phyloP scores from a whole-genome alignment of 768 basidiomycete species.

The Tulasnella sp. region DNA sequence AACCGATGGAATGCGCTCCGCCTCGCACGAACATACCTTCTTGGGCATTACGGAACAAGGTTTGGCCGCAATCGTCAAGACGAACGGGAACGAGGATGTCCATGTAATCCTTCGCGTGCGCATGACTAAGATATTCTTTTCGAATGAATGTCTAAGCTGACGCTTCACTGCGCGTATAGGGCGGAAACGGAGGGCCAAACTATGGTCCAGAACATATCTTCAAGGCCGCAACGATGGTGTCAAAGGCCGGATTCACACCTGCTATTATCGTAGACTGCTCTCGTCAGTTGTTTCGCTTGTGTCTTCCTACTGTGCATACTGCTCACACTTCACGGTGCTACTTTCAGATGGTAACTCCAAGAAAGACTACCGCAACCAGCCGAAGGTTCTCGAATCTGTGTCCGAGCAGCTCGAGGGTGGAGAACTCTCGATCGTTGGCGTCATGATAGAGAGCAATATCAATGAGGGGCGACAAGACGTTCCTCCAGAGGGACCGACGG shows the following conservation, averaged over 20 bases:
- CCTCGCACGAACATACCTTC: constrained; percentile 89
- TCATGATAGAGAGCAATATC: constrained; percentile 96
- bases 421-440: constrained; percentile 66
- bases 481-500: constrained; percentile 51
- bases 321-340: background rate
- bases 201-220: constrained; percentile 65
- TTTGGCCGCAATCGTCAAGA: constrained; percentile 89
- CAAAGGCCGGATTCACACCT: constrained; percentile 47
- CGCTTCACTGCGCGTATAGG: constrained; percentile 25
- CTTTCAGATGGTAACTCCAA: constrained; percentile 83
- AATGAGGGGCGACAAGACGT: constrained; percentile 87
- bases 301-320: background rate
- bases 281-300: constrained; percentile 37
- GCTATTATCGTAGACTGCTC: constrained; percentile 84
- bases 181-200: constrained; percentile 87
- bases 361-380: constrained; percentile 90
- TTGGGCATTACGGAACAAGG: constrained; percentile 54
- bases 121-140: background rate
- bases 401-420: constrained; percentile 65
- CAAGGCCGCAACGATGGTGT: constrained; percentile 49
- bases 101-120: constrained; percentile 78
- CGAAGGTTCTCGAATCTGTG: constrained; percentile 64
- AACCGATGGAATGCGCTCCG: constrained; percentile 91
- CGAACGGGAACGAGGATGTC: constrained; percentile 69
- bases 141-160: background rate